Evolutionary conservation across 352 stramenopile species (phyloP).

Genomic region (Elongisporangium prolatum): DNA sequence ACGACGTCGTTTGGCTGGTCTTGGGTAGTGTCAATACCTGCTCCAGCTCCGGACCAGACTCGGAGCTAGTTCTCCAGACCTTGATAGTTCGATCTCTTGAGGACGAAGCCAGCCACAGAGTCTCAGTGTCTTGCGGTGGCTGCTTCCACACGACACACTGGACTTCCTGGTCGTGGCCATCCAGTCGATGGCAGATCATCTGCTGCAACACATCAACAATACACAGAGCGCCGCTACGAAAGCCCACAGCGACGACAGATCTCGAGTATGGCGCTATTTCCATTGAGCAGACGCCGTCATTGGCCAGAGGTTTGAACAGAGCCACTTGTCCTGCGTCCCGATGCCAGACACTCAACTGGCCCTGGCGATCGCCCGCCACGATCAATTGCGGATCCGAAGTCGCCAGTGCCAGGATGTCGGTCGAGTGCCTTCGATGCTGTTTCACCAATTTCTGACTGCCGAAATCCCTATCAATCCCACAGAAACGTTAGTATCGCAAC

Average conservation of each 20-base stretch:
- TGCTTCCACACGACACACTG: conserved; percentile 47
- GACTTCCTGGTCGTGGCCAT: conserved; percentile 71
- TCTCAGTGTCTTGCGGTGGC: background rate
- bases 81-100: conserved; percentile 71
- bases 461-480: conserved; percentile 37
- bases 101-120: conserved; percentile 47
- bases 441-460: conserved; percentile 35
- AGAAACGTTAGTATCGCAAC: background rate
- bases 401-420: conserved; percentile 45
- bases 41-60: conserved; percentile 15
- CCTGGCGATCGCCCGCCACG: conserved; percentile 57
- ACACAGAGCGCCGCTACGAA: conserved; percentile 60
- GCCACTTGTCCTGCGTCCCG: conserved; percentile 37
- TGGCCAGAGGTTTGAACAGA: conserved; percentile 39
- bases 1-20: conserved; percentile 54
- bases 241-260: conserved; percentile 59
- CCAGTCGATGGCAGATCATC: conserved; percentile 31
- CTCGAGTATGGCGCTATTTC: conserved; percentile 44
- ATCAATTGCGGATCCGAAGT: conserved; percentile 30
- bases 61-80: conserved; percentile 26
- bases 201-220: conserved; percentile 38
- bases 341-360: conserved; percentile 50
- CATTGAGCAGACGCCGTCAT: conserved; percentile 55
- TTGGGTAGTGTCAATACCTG: conserved; percentile 46
- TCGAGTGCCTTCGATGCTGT: conserved; percentile 63